Base-by-base conservation (phyloP, 805 yeast genomes). In the Wickerhamomyces strasburgensis region DNA sequence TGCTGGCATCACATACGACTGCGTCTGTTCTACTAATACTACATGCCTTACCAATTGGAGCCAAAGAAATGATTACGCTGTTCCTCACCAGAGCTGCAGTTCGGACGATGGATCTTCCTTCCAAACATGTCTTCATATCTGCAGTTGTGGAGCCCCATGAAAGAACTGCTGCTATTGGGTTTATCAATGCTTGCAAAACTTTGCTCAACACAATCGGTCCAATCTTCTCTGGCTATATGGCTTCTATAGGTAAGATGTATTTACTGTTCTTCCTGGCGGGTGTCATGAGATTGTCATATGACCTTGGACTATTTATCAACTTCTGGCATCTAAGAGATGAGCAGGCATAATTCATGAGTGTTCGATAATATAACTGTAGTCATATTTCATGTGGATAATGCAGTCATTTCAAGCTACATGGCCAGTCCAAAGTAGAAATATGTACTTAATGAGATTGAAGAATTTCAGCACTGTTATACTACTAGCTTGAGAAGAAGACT, bases 41-140 rank as follows among this genome's bases (percentile, higher is more conserved):
- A 14, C 58, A 67, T 18, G 70, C 75, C 8, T 40, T 67, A 11
- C 70, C 74, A 5, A 38, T 50, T 4, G 52, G 59, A 18, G 47
- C 66, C 24, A 31, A 38, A 3, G 31, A 56, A 9, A 60, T 72
- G 41, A 50, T 63, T 4, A 40, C 64, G 29, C 43, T 66, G 3
- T 48, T 39, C 27, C 8, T 40, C 6, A 40, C 60, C 11, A 56
- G 73, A 48, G 61, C 70, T 1, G 46, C 60, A 3, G 64, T 70
- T 25, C 68, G 68, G 43, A 55, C 68, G 17, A 68, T 70, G 74
- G 76, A 70, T 42, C 57, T 64, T 19, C 71, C 73, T 1, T 69
- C 75, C 8, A 70, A 70, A 37, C 70, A 67, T 33, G 72, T 70
- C 5, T 68, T 70, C 42, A 55, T 69, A 16, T 68, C 72, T 7